phyloP scores from a whole-genome alignment of 345 rosid genomes.

The Garcia nutans region DNA sequence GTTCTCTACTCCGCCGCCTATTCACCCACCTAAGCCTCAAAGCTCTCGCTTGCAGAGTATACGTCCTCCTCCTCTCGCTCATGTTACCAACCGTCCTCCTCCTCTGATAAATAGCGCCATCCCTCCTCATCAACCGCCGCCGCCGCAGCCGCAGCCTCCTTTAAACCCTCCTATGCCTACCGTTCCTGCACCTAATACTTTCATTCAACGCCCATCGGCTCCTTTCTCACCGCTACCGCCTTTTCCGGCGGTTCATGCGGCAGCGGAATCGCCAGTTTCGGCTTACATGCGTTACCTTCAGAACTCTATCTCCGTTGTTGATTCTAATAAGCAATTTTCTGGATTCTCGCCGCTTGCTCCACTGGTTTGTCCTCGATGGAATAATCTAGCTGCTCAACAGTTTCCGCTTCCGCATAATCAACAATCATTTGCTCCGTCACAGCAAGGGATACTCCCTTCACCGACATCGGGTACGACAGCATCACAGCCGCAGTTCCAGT shows the following conservation, averaged over 20 bases:
- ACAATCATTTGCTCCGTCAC: conserved; percentile 29
- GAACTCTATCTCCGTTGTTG: conserved; percentile 42
- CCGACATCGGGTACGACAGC: conserved; percentile 13
- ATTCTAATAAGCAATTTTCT: conserved; percentile 52
- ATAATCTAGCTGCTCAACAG: conserved; percentile 25
- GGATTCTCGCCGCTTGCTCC: conserved; percentile 72
- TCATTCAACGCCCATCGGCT: conserved; percentile 38
- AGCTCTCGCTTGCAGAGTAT: conserved; percentile 88
- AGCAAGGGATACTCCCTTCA: conserved; percentile 15
- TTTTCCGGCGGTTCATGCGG: conserved; percentile 58
- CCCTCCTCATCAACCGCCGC: conserved; percentile 23
- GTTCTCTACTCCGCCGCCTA: conserved; percentile 68
- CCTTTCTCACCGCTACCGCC: conserved; percentile 74
- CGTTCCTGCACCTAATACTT: conserved; percentile 15
- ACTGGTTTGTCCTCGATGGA: conserved; percentile 67
- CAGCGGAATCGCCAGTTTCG: conserved; percentile 73
- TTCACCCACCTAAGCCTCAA: conserved; percentile 65
- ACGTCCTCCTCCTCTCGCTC: conserved; percentile 87
- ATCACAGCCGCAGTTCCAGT: conserved; percentile 40
- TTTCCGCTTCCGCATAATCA: conserved; percentile 20
- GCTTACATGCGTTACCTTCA: conserved; percentile 76
- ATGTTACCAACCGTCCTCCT: conserved; percentile 69
- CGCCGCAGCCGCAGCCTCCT: conserved; percentile 14
- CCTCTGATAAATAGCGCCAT: conserved; percentile 38
- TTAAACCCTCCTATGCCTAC: conserved; percentile 5